phyloP scores from a whole-genome alignment of 1,284 basidiomycete genomes.

The Crocinoboletus sp. region DNA sequence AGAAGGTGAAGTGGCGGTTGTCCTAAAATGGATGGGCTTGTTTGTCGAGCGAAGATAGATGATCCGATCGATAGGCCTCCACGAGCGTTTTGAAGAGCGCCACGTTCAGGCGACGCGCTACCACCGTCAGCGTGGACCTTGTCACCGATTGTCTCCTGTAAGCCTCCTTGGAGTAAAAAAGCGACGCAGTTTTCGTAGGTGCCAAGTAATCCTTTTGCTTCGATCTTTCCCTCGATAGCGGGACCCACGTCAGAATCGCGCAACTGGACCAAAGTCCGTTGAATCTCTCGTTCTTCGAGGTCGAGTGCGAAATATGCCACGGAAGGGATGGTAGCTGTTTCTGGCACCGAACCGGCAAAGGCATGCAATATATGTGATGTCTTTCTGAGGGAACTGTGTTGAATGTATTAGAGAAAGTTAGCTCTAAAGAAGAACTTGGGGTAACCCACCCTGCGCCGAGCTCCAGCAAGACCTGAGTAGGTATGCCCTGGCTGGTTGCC shows the following conservation, averaged over 20 bases:
- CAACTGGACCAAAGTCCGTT: conserved; percentile 75
- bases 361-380: conserved; percentile 85
- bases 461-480: conserved; percentile 66
- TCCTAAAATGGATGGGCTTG: conserved; percentile 39
- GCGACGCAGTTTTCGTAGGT: conserved; percentile 84
- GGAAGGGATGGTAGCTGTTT: conserved; percentile 37
- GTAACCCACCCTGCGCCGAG: conserved; percentile 81
- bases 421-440: not conserved
- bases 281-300: conserved; percentile 83
- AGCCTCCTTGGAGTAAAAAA: conserved; percentile 58
- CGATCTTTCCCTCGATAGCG: conserved; percentile 65
- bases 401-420: conserved; percentile 5
- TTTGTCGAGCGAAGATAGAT: conserved; percentile 26
- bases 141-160: conserved; percentile 29
- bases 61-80: conserved; percentile 36
- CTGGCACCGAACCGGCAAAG: conserved; percentile 52
- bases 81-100: conserved; percentile 6
- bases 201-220: conserved; percentile 81
- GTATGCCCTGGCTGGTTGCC: conserved; percentile 39
- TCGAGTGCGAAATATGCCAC: conserved; percentile 94
- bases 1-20: conserved; percentile 69
- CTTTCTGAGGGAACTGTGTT: conserved; percentile 75
- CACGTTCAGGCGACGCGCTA: not conserved
- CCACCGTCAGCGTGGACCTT: not conserved
- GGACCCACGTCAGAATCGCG: conserved; percentile 58